Evolutionary conservation across 164 flowering plant species (phyloP).

Genomic region (Berberis thunbergii): DNA sequence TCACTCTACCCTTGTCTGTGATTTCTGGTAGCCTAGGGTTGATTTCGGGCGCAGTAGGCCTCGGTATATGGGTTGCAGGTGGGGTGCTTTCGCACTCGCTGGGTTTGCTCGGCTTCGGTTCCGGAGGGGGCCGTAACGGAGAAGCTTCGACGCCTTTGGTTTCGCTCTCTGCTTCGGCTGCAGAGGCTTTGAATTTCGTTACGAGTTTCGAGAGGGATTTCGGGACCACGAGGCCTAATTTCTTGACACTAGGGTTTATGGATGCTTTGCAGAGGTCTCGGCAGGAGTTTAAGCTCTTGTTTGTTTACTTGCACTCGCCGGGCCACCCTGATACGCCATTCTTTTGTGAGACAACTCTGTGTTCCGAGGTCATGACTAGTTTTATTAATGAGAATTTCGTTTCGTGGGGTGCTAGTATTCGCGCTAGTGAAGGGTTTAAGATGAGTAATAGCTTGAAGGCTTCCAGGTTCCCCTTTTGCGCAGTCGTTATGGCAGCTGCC

Average conservation of each 20-base stretch:
- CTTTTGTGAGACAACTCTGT: conserved; percentile 67
- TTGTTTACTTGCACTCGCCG: conserved; percentile 92
- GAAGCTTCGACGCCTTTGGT: conserved; percentile 37
- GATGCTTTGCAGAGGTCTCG: conserved; percentile 86
- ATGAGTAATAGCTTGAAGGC: conserved; percentile 99
- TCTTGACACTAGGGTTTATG: conserved; percentile 74
- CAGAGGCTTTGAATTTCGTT: conserved; percentile 66
- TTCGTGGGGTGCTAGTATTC: conserved; percentile 89
- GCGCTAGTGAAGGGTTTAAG: conserved; percentile 93
- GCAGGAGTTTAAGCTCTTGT: conserved; percentile 58
- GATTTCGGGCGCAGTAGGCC: conserved; percentile 72
- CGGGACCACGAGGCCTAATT: conserved; percentile 56
- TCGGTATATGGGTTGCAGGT: conserved; percentile 85
- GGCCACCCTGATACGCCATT: conserved; percentile 83
- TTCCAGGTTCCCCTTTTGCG: conserved; percentile 84
- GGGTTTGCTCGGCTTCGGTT: conserved; percentile 43
- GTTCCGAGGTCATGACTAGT: conserved; percentile 48
- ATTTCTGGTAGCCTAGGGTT: conserved; percentile 79
- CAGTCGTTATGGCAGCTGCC: conserved; percentile 81
- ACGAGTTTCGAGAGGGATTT: conserved; percentile 69
- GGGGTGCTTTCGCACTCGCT: conserved; percentile 70
- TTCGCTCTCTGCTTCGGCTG: conserved; percentile 43
- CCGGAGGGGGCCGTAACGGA: conserved; percentile 18
- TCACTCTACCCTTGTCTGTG: conserved; percentile 72
- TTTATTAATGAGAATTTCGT: conserved; percentile 93